Evolutionary conservation across 1,284 basidiomycete genomes (phyloP).

Genomic region (Ceratobasidium sp.): DNA sequence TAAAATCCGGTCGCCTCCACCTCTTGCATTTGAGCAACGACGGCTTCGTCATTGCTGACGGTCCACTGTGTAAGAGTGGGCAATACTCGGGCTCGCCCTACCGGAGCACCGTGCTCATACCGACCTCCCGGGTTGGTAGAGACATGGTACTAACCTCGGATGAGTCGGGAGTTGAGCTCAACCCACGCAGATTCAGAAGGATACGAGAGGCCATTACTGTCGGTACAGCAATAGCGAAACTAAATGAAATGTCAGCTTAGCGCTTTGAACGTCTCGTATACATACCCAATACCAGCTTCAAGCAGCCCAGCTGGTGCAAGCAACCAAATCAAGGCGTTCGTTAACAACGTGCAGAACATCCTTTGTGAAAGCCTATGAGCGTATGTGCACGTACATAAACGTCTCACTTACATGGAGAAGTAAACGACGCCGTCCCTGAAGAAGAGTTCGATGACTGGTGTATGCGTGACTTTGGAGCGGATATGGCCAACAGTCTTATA

Average conservation of each 20-base stretch:
- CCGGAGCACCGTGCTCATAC: conserved; percentile 17
- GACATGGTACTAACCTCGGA: conserved; percentile 1
- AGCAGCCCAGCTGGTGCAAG: conserved; percentile 18
- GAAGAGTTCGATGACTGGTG: conserved; percentile 14
- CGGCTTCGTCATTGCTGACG: conserved; percentile 20
- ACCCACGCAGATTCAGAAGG: conserved; percentile 19
- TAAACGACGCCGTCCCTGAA: conserved; percentile 20
- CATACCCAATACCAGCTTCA: conserved; percentile 24
- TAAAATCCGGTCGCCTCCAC: not conserved
- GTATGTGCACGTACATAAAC: not conserved
- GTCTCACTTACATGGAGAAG: conserved; percentile 7
- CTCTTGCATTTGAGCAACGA: conserved; percentile 18
- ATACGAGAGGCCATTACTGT: conserved; percentile 25
- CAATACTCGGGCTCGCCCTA: conserved; percentile 6
- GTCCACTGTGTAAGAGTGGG: conserved; percentile 32
- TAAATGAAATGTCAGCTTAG: not conserved
- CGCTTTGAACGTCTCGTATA: not conserved
- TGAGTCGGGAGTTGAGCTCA: not conserved
- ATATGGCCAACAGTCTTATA: conserved; percentile 25
- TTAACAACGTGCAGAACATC: conserved; percentile 21
- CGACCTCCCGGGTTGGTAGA: not conserved
- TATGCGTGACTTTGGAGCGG: conserved; percentile 13
- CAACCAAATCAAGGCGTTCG: conserved; percentile 21
- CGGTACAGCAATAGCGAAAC: conserved; percentile 20
- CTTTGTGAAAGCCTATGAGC: not conserved